Evolutionary conservation across 129 eudicot species (phyloP).

Genomic region (Pulicaria dysenterica): DNA sequence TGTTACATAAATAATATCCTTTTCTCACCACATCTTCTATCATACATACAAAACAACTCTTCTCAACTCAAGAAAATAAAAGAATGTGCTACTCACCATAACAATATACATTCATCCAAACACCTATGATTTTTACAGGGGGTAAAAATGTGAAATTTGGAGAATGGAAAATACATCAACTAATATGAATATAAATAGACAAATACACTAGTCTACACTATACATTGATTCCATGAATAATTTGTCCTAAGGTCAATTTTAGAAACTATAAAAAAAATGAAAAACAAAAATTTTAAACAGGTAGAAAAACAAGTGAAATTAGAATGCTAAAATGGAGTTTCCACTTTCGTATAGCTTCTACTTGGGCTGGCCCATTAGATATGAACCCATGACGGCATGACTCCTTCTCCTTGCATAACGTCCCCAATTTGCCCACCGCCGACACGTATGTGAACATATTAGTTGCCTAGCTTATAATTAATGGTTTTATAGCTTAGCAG

Average conservation of each 20-base stretch:
- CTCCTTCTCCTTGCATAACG: background rate
- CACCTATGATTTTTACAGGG: no score
- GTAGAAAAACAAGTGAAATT: slow-evolving; percentile 1
- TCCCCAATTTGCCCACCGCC: slow-evolving; percentile 10
- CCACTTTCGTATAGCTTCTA: slow-evolving; percentile 12
- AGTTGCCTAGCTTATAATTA: no score
- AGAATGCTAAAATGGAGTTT: background rate
- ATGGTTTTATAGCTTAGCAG: no score
- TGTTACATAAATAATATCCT: no score
- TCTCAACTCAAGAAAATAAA: no score
- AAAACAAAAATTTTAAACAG: background rate
- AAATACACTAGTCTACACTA: background rate
- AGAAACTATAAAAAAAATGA: background rate
- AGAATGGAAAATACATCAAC: no score
- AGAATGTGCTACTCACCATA: no score
- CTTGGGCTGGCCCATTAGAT: background rate
- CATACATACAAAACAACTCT: no score
- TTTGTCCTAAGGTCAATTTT: background rate
- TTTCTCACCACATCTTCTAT: no score
- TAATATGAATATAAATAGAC: no score
- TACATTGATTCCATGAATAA: background rate
- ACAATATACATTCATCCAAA: no score
- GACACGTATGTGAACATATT: background rate
- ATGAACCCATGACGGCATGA: slow-evolving; percentile 3
- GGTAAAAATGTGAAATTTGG: no score